These are phyloP conservation scores for Multifurca ochricompacta DNA, from an alignment of 768 basidiomycete species.

Conservation along the genomic window DNA sequence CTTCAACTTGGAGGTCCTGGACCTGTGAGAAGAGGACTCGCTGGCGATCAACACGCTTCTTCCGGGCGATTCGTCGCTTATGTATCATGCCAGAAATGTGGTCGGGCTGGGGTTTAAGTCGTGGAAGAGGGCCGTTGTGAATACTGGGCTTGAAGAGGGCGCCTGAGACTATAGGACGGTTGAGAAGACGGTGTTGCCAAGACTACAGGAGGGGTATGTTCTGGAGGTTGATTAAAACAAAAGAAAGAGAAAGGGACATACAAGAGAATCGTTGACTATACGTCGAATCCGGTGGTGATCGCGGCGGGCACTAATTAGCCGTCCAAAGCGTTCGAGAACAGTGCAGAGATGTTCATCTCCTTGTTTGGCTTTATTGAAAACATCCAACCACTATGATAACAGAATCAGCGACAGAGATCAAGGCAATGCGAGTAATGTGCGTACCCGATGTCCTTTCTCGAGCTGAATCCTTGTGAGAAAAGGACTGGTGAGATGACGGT, in stretches of 20 bases:
- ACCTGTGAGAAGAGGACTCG: conserved; percentile 29
- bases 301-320: conserved; percentile 43
- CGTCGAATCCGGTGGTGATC: conserved; percentile 42
- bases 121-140: conserved; percentile 65
- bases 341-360: conserved; percentile 42
- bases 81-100: conserved; percentile 66
- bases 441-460: conserved; percentile 48
- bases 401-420: neutral
- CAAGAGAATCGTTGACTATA: conserved; percentile 45
- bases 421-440: conserved; percentile 17
- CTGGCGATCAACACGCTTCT: conserved; percentile 36
- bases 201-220: conserved; percentile 33
- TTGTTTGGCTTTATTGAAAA: conserved; percentile 43
- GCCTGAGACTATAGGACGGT: conserved; percentile 66
- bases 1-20: conserved; percentile 32
- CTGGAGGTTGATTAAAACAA: neutral
- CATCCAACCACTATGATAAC: conserved; percentile 46
- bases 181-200: conserved; percentile 45
- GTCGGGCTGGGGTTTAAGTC: conserved; percentile 70
- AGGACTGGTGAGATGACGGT: conserved; percentile 48
- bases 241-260: conserved; percentile 27
- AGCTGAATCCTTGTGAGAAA: conserved; percentile 40
- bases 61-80: conserved; percentile 37
- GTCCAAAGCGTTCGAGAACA: conserved; percentile 50
- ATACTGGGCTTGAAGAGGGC: conserved; percentile 55